These are phyloP conservation scores for Neoarthrinium moseri DNA, from an alignment of 2,329 filamentous ascomycete species.

Conservation along the genomic window DNA sequence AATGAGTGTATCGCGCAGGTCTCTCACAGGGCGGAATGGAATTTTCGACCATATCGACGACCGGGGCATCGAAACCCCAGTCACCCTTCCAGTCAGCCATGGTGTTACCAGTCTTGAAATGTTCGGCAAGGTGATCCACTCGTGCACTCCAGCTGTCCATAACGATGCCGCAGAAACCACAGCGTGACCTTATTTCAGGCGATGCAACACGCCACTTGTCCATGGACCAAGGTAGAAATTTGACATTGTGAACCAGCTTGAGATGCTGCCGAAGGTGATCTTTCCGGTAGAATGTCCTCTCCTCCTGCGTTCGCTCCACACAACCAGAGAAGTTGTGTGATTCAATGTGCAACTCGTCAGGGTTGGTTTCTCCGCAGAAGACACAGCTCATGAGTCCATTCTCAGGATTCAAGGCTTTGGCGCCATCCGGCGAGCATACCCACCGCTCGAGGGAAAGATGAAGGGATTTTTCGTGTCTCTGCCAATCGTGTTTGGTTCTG, in stretches of 20 bases:
- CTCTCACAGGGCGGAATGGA: constrained; percentile 64
- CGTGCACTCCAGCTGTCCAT: constrained; percentile 62
- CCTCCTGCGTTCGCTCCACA: constrained; percentile 60
- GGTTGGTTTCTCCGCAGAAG: constrained; percentile 57
- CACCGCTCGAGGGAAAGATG: constrained; percentile 64
- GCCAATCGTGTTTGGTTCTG: constrained; percentile 68
- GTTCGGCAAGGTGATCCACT: constrained; percentile 64
- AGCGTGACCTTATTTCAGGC: constrained; percentile 61
- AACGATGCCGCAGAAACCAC: constrained; percentile 63
- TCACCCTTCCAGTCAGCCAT: constrained; percentile 71
- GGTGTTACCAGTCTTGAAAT: constrained; percentile 64
- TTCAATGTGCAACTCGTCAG: constrained; percentile 55
- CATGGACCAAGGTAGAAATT: constrained; percentile 64
- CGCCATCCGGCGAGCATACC: constrained; percentile 62
- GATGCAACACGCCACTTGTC: constrained; percentile 60
- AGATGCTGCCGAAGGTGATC: constrained; percentile 67
- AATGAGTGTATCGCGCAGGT: constrained; percentile 27
- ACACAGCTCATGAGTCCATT: constrained; percentile 57
- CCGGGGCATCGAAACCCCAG: constrained; percentile 64
- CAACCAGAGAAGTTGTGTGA: constrained; percentile 62
- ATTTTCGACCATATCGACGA: constrained; percentile 64
- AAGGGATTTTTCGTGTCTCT: constrained; percentile 68
- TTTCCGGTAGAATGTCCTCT: constrained; percentile 66
- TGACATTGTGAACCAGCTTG: constrained; percentile 60
- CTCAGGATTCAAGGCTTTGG: constrained; percentile 54